These are phyloP conservation scores for Carpinus fangiana DNA, from an alignment of 306 rosid species.

Conservation along the genomic window DNA sequence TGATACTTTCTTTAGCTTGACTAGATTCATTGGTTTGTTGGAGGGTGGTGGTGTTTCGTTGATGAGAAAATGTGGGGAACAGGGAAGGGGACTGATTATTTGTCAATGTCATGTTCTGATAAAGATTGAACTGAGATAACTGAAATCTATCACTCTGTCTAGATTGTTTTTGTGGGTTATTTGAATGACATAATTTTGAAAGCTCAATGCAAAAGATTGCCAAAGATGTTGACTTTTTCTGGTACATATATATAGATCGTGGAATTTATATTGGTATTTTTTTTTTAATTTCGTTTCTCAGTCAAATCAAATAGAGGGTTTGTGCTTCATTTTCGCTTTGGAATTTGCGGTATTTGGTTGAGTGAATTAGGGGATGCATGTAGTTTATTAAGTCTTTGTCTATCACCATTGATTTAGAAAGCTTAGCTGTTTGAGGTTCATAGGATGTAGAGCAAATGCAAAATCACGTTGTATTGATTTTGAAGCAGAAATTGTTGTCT, in stretches of 20 bases:
- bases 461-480: not conserved
- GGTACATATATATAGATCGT: conserved; percentile 14
- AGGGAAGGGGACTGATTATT: not conserved
- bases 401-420: conserved; percentile 10
- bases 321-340: conserved; percentile 29
- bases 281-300: not conserved
- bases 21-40: not conserved
- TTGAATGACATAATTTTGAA: conserved; percentile 4
- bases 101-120: not conserved
- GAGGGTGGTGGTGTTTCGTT: conserved; percentile 11
- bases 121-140: not conserved
- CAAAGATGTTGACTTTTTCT: conserved; percentile 7
- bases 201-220: not conserved
- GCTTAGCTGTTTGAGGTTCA: conserved; percentile 8
- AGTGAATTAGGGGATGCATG: conserved; percentile 18
- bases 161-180: conserved; percentile 7
- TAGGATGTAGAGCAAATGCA: not conserved
- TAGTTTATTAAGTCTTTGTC: conserved; percentile 5
- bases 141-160: conserved; percentile 8
- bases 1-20: not conserved
- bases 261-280: not conserved
- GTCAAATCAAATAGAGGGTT: not conserved
- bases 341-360: conserved; percentile 23
- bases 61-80: conserved; percentile 18
- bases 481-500: not conserved